A percentile compares a stretch with the other conserved stretches of the same genome.
phyloP scores from a whole-genome alignment of 495 filamentous ascomycete genomes.

The Acidiella bohemica region DNA sequence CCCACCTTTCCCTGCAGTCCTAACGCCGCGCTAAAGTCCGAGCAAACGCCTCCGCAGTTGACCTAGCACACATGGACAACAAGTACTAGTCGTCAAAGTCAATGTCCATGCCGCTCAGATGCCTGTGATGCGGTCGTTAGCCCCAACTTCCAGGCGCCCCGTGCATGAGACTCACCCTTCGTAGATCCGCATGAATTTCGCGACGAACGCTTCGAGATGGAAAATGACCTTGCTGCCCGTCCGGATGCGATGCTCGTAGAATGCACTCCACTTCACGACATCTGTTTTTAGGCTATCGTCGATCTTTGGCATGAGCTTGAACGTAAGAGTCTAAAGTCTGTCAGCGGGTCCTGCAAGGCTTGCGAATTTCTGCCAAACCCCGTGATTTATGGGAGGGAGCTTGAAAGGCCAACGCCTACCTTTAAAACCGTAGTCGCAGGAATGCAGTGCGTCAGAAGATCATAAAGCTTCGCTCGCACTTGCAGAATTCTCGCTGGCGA shows the following conservation, averaged over 20 bases:
- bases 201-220: slow-evolving; percentile 94
- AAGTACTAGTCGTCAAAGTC: slow-evolving; percentile 17
- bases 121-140: slow-evolving; percentile 44
- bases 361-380: too few relatives aligned
- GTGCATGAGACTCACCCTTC: slow-evolving; percentile 47
- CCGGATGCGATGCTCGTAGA: slow-evolving; percentile 88
- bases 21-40: slow-evolving; percentile 5
- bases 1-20: slow-evolving; percentile 3
- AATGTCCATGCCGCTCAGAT: slow-evolving; percentile 83
- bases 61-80: neutral
- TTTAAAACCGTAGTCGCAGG: slow-evolving; percentile 85
- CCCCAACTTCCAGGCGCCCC: too few relatives aligned
- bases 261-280: slow-evolving; percentile 88
- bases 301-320: slow-evolving; percentile 73
- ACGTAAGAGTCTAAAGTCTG: slow-evolving; percentile 66
- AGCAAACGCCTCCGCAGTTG: slow-evolving; percentile 12
- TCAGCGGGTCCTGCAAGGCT: too few relatives aligned
- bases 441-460: slow-evolving; percentile 92
- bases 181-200: slow-evolving; percentile 91
- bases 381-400: too few relatives aligned
- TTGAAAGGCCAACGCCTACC: too few relatives aligned
- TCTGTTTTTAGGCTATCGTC: slow-evolving; percentile 83
- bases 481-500: slow-evolving; percentile 72
- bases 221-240: slow-evolving; percentile 92
- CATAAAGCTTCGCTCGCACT: slow-evolving; percentile 85